Conservation (phyloP, 441 rosid genomes). For the Populus hybrid region DNA sequence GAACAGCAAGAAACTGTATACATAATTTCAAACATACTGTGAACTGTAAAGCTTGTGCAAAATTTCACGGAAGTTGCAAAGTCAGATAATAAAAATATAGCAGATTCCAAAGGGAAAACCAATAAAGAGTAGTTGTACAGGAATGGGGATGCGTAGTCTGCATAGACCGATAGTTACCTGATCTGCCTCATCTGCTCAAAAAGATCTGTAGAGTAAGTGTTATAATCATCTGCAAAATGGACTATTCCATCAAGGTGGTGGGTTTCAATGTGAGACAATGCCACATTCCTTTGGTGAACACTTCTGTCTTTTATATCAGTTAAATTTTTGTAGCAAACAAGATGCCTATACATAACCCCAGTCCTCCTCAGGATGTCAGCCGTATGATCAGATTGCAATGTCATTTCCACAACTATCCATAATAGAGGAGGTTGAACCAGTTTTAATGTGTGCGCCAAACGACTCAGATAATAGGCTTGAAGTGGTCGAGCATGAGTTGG, state of each 20-base stretch:
- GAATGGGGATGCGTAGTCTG: background rate
- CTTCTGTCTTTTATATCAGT: conserved; percentile 44
- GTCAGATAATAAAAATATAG: background rate
- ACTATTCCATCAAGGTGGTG: conserved; percentile 63
- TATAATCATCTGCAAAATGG: conserved; percentile 49
- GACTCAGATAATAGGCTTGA: conserved; percentile 50
- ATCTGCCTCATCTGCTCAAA: conserved; percentile 58
- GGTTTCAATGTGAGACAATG: conserved; percentile 56
- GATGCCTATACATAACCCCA: conserved; percentile 62
- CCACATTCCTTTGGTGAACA: conserved; percentile 56
- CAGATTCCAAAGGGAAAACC: background rate
- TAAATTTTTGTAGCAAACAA: conserved; percentile 48
- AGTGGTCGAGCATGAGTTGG: conserved; percentile 35
- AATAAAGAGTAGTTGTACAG: background rate
- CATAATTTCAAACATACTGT: background rate
- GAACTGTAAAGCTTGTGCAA: background rate
- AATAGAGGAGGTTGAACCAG: conserved; percentile 49
- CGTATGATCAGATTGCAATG: conserved; percentile 52
- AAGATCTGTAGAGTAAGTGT: conserved; percentile 40
- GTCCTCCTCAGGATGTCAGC: conserved; percentile 51
- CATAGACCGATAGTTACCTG: conserved; percentile 32
- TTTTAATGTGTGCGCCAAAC: conserved; percentile 44
- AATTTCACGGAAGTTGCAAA: background rate
- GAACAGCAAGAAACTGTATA: background rate
- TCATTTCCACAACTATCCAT: conserved; percentile 70